Base-by-base conservation (phyloP, 257 asterid species). In the Solanum gracilifrons region DNA sequence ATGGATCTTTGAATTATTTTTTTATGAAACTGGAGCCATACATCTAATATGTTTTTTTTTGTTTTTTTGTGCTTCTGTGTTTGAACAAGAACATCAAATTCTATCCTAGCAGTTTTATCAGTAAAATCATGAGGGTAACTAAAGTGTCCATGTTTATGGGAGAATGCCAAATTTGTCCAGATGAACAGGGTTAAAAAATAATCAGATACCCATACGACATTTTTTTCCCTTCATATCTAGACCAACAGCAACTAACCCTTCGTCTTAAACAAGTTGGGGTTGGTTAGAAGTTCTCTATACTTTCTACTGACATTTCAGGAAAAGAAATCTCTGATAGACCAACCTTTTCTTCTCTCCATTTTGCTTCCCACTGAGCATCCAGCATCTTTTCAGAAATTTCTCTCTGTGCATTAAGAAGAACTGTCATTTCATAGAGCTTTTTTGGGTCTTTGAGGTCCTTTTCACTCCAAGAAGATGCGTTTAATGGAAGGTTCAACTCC, bases 341-440 rank as follows among this genome's bases (percentile, higher is more conserved):
- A 71, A 94, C 98, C 98, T 94, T 96, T 87, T 93, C 95, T 92
- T 95, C 95, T 33, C 98, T 98, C 98, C 99, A 96, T 87, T 94
- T 94, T 6, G 92, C 91, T 88, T 94, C 98, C 99, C 99, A 96
- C 90, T 96, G 99, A 29, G 94, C 88, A 83, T 96, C 99, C 92
- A 96, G 87, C 86, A 94, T 91, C 83, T 93, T 89, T 66, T 96
- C 98, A 25, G 98, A 95, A 64, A 96, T 92, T 92, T 96, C 98
- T 88, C 93, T 91, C 89, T 96, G 99, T 21, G 99, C 99, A 32
- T 93, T 95, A 32, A 96, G 98, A 88, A 96, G 98, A 88, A 95
- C 89, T 7, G 95, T 94, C 99, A 92, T 96, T 91, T 96, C 99
- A 74, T 94, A 91, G n/a, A 90, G 94, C 92, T 93, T 95, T 92